Evolutionary conservation across 306 rosid species (phyloP).

Genomic region (Gastrolobium villosum): DNA sequence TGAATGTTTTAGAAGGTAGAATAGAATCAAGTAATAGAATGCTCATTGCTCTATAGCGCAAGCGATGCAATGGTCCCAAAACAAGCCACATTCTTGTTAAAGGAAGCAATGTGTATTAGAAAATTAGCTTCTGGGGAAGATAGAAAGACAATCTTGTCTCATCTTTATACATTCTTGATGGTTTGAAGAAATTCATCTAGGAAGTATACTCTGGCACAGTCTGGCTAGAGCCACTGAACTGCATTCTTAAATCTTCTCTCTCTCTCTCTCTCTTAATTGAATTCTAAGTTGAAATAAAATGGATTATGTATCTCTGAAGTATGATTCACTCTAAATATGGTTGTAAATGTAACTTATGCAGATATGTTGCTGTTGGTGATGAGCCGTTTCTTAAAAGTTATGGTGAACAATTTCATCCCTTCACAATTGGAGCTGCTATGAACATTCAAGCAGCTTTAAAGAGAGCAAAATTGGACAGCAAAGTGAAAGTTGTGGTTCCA

Average conservation of each 20-base stretch:
- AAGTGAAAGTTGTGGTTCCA: slow-evolving; percentile 90
- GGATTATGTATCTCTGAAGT: slow-evolving; percentile 29
- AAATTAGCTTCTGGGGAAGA: slow-evolving; percentile 27
- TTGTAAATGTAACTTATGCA: slow-evolving; percentile 54
- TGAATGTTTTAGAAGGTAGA: slow-evolving; percentile 13
- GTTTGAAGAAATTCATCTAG: slow-evolving; percentile 9
- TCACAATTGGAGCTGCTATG: slow-evolving; percentile 74
- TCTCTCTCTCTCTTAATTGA: neutral
- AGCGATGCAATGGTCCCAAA: neutral
- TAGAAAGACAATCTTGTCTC: slow-evolving; percentile 32
- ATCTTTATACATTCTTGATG: slow-evolving; percentile 22
- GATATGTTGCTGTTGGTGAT: slow-evolving; percentile 93
- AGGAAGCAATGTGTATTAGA: neutral
- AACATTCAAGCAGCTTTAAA: slow-evolving; percentile 78
- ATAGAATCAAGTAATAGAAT: slow-evolving; percentile 3
- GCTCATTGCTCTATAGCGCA: neutral
- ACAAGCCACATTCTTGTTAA: neutral
- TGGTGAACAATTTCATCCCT: slow-evolving; percentile 80
- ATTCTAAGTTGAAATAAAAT: slow-evolving; percentile 5
- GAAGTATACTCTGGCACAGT: slow-evolving; percentile 6
- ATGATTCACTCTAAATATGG: slow-evolving; percentile 33
- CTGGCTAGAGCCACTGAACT: slow-evolving; percentile 29
- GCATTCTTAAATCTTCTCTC: neutral
- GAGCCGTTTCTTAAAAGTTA: slow-evolving; percentile 85
- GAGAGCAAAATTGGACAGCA: slow-evolving; percentile 70